phyloP scores from a whole-genome alignment of 2,329 filamentous ascomycete species.

The Botrytis elliptica region DNA sequence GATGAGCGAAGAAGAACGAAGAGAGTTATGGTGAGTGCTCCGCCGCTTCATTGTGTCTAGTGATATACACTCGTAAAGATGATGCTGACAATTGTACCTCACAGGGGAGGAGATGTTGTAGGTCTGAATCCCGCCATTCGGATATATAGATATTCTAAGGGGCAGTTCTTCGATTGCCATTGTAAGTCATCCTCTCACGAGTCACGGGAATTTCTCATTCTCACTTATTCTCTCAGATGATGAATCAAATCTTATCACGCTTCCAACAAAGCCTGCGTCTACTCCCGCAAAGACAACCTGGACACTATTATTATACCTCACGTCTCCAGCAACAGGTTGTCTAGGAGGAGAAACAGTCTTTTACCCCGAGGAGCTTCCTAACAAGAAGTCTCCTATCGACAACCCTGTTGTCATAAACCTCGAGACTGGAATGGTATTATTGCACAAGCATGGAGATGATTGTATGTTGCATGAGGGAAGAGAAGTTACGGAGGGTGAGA shows the following conservation, averaged over 20 bases:
- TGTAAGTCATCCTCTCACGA: slow-evolving; percentile 59
- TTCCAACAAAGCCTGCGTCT: slow-evolving; percentile 48
- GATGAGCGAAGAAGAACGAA: slow-evolving; percentile 33
- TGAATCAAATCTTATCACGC: slow-evolving; percentile 72
- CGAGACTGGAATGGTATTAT: slow-evolving; percentile 79
- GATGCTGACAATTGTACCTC: slow-evolving; percentile 20
- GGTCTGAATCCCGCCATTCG: slow-evolving; percentile 86
- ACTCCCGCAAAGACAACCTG: slow-evolving; percentile 73
- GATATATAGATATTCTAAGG: slow-evolving; percentile 80
- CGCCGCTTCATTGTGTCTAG: neutral
- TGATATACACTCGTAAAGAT: neutral
- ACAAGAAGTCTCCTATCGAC: slow-evolving; percentile 44
- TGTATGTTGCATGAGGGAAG: slow-evolving; percentile 88
- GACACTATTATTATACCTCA: slow-evolving; percentile 87
- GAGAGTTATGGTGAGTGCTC: slow-evolving; percentile 34
- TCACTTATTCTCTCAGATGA: slow-evolving; percentile 61
- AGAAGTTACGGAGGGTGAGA: slow-evolving; percentile 77
- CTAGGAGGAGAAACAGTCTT: slow-evolving; percentile 88
- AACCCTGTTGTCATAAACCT: slow-evolving; percentile 70
- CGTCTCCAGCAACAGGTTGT: slow-evolving; percentile 71
- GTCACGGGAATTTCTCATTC: slow-evolving; percentile 17
- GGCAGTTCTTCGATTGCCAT: slow-evolving; percentile 90
- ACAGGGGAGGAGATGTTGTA: slow-evolving; percentile 80
- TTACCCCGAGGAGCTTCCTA: slow-evolving; percentile 65
- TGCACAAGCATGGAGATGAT: slow-evolving; percentile 86